phyloP scores from a whole-genome alignment of 2,329 filamentous ascomycete species.

The Albifimbria verrucaria region DNA sequence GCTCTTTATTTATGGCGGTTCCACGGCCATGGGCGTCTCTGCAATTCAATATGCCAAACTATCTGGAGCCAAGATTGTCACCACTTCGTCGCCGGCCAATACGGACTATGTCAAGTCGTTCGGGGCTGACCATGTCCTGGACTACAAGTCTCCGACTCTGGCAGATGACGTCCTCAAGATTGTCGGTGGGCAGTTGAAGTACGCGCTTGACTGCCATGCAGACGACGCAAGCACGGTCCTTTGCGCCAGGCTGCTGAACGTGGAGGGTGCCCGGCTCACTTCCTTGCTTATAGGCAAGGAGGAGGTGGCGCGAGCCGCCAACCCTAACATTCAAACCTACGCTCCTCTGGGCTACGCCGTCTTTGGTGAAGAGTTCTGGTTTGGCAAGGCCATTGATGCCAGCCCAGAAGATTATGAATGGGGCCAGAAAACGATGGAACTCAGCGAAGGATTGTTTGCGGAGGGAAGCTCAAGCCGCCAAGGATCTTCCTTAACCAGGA shows the following conservation, averaged over 20 bases:
- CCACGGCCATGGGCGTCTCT: slow-evolving; percentile 53
- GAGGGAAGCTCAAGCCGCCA: slow-evolving; percentile 29
- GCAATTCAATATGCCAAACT: slow-evolving; percentile 33
- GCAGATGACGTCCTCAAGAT: slow-evolving; percentile 12
- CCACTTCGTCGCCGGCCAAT: slow-evolving; percentile 37
- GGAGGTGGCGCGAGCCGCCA: not conserved
- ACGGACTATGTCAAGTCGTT: slow-evolving; percentile 36
- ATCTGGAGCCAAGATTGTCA: slow-evolving; percentile 35
- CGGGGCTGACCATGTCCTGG: slow-evolving; percentile 38
- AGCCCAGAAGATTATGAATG: slow-evolving; percentile 28
- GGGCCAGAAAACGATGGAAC: slow-evolving; percentile 23
- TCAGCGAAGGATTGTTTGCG: slow-evolving; percentile 27
- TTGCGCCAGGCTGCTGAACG: not conserved
- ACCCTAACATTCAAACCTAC: not conserved
- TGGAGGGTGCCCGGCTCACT: not conserved
- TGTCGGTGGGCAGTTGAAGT: slow-evolving; percentile 14
- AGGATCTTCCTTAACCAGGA: slow-evolving; percentile 23
- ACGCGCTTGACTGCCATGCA: slow-evolving; percentile 31
- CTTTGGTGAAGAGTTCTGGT: not conserved
- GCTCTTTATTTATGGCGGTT: slow-evolving; percentile 40
- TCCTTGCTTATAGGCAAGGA: not conserved
- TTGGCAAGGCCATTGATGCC: slow-evolving; percentile 12
- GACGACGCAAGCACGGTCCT: not conserved
- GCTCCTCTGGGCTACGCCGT: not conserved
- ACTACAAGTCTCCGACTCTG: slow-evolving; percentile 31